Base-by-base conservation (phyloP, 805 yeast species). In the Naumovozyma baii region DNA sequence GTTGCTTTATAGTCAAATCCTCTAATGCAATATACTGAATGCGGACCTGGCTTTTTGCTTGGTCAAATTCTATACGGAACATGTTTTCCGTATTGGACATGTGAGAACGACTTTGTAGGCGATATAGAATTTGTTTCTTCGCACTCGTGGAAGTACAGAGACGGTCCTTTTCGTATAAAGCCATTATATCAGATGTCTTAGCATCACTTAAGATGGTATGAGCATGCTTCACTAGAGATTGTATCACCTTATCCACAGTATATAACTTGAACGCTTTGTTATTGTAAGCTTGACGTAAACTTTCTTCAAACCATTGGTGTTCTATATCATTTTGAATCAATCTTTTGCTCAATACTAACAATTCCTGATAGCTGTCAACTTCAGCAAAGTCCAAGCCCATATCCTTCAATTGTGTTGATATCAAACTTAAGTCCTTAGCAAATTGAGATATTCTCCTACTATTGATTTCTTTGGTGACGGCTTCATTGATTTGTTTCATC, bases 291-390 rank as follows among this genome's bases (percentile, higher is more conserved):
- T 90, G 96, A 46, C 99, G 84, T 43, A 92, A 64, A 14, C 95
- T 75, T 62, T 92, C 98, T 66, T 92, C 99, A 60, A 83, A 94
- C 82, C 87, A 80, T 61, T 82, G 92, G 46, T 85, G 94, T 55
- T 92, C 99, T 36, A 92, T 64, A 29, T 86, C 92, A 20, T 95
- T 95, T 48, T 85, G 92, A 47, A 92, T 81, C 38, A 86, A 68
- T 47, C 77, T 74, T 48, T 77, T 85, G 42, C 94, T 76, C 40
- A 92, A 69, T 2, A 67, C 69, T 42, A 92, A 66, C n/a, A 86
- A 73, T 61, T 90, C 96, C 28, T 70, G 66, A 60, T 92, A 92
- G 29, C 85, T 78, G 52, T 79, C 76, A 18, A 70, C 70, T 14
- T 83, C 85, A 28, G 67, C 68, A 51, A 88, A 80, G 45, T 74